A percentile compares a stretch with the other conserved stretches of the same genome.
Evolutionary conservation across 495 filamentous ascomycete genomes (phyloP).

Genomic region (Amorphotheca resinae): DNA sequence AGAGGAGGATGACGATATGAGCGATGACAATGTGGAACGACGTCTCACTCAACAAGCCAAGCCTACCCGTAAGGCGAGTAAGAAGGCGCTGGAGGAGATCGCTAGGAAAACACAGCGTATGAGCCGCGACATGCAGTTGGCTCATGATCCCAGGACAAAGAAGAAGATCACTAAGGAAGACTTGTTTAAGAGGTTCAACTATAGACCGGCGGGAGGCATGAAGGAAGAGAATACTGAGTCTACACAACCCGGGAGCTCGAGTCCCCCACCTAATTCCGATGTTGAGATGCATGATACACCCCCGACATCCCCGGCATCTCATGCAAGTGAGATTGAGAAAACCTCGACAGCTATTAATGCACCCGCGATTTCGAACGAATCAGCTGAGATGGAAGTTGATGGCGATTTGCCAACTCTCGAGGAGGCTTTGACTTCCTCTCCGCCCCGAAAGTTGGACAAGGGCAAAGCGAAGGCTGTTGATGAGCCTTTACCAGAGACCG

Average conservation of each 20-base stretch:
- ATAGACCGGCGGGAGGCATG: conserved; percentile 28
- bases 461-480: conserved; percentile 39
- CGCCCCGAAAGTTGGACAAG: conserved; percentile 30
- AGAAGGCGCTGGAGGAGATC: conserved; percentile 95
- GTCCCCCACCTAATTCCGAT: conserved; percentile 28
- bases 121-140: conserved; percentile 75
- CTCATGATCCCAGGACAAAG: conserved; percentile 80
- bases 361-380: not conserved
- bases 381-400: conserved; percentile 2
- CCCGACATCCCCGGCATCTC: conserved; percentile 35
- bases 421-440: conserved; percentile 11
- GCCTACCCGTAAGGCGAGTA: conserved; percentile 77
- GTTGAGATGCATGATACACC: conserved; percentile 36
- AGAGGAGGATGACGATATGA: conserved; percentile 34
- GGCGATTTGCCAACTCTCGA: conserved; percentile 26
- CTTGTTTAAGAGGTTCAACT: conserved; percentile 77
- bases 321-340: conserved; percentile 18
- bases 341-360: conserved; percentile 1
- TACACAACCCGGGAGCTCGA: conserved; percentile 27
- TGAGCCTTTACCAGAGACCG: conserved; percentile 15
- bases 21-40: conserved; percentile 42
- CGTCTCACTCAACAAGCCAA: conserved; percentile 52
- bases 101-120: conserved; percentile 83
- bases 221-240: conserved; percentile 24
- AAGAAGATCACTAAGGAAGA: conserved; percentile 83